Evolutionary conservation across 225 moss, liverwort and hornwort genomes (phyloP).

Genomic region (Takakia lepidozioides): DNA sequence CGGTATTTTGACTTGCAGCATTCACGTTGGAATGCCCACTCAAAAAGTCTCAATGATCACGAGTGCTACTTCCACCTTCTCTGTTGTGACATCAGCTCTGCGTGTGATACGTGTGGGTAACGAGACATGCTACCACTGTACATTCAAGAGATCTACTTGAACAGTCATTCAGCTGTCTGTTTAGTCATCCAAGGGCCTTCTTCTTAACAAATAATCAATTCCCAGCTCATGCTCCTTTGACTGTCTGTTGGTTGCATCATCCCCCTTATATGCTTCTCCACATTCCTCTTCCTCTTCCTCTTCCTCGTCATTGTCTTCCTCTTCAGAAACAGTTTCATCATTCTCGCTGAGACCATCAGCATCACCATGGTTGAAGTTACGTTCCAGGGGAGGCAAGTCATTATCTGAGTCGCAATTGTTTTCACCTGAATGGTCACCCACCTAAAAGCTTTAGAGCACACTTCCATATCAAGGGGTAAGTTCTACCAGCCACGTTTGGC

Average conservation of each 20-base stretch:
- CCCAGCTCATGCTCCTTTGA: neutral
- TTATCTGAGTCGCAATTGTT: conserved; percentile 54
- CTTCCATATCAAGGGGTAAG: neutral
- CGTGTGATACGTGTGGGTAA: too few relatives aligned
- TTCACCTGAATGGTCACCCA: conserved; percentile 7
- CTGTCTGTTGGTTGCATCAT: neutral
- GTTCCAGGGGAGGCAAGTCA: conserved; percentile 72
- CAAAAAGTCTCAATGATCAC: too few relatives aligned
- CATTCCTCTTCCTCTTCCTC: conserved; percentile 16
- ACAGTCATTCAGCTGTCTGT: too few relatives aligned
- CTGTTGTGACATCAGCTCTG: too few relatives aligned
- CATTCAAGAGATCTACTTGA: too few relatives aligned
- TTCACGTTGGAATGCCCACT: too few relatives aligned
- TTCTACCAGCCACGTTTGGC: neutral
- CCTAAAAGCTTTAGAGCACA: neutral
- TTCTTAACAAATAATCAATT: neutral
- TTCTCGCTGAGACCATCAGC: conserved; percentile 31
- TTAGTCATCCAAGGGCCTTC: too few relatives aligned
- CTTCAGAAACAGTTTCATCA: conserved; percentile 27
- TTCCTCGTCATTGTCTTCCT: too few relatives aligned
- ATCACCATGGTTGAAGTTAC: conserved; percentile 65
- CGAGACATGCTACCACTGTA: too few relatives aligned
- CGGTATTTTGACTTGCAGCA: too few relatives aligned
- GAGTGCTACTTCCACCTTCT: too few relatives aligned
- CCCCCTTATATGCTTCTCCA: conserved; percentile 9